These are phyloP conservation scores for Cercospora beticola DNA, from an alignment of 2,329 filamentous ascomycete genomes.

Conservation along the genomic window DNA sequence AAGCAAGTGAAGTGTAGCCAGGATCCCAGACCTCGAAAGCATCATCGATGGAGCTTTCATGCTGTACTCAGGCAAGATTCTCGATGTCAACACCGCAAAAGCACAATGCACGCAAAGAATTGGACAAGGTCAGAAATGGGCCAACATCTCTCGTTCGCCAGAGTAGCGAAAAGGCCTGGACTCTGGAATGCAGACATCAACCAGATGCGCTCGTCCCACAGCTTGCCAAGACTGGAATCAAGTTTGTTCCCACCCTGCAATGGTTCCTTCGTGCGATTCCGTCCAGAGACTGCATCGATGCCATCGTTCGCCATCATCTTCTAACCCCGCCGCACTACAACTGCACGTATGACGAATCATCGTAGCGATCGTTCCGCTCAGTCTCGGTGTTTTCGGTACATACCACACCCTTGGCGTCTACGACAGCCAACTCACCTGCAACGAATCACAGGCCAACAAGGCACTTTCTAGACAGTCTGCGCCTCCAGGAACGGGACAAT, in stretches of 20 bases:
- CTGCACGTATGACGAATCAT: background rate
- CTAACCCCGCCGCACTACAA: background rate
- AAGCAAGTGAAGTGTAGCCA: background rate
- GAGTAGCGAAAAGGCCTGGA: background rate
- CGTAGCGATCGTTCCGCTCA: background rate
- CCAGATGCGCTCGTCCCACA: background rate
- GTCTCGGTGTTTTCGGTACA: slow-evolving; percentile 1
- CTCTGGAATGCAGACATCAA: background rate
- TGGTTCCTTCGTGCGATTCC: background rate
- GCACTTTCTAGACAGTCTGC: background rate
- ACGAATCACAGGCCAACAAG: background rate
- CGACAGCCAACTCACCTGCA: background rate
- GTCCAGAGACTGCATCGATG: fast-evolving
- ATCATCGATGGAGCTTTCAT: background rate
- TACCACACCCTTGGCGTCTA: background rate
- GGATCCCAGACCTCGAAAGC: background rate
- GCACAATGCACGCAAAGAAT: background rate
- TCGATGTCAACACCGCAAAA: background rate
- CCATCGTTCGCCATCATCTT: background rate
- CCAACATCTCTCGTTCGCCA: background rate
- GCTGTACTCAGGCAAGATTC: background rate
- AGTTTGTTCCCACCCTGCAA: no score
- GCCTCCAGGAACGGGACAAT: background rate
- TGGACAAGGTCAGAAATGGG: background rate
- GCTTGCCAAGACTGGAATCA: background rate